Base-by-base conservation (phyloP, 768 basidiomycete species). In the Lyophyllum decastes region DNA sequence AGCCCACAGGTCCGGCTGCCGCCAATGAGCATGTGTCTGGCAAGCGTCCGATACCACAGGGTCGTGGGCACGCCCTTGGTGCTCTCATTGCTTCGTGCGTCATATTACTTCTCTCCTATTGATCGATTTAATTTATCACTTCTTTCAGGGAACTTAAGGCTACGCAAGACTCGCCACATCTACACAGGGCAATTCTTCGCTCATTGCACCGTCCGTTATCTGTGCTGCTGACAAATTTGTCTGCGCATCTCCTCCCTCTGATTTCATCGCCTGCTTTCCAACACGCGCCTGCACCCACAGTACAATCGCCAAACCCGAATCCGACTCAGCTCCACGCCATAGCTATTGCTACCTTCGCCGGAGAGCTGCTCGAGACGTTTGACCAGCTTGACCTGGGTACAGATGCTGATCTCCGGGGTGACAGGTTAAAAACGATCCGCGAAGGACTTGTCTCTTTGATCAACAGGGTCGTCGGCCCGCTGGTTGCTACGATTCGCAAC, bases 181-280 rank as follows among this genome's bases (percentile, higher is more conserved):
- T 93, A 17, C 77, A 84, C 64, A 82, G 83, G 57, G 90, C 90
- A 25, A 83, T 90, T 54, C 67, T 92, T 40, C 85, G 92, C 52
- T 83, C 84, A 33, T 78, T 93, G 26, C 90, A 90, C 55, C 84
- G 87, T 52, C 91, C 90, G 8, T 73, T 94, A 6, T 90, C 90
- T 7, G 89, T 92, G 24, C 68, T 93, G 40, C 74, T 89, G 62
- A 85, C 77, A 61, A 88, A 88, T 66, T 69, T 93, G 34, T 90
- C 89, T 14, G 78, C 84, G 24, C 79, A 85, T 61, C 78, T 93
- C 33, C 72, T 87, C 1, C 89, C 88, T 7, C 71, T 90, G 19
- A 64, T 92, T 14, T 83, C 88, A 4, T 85, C 90, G 4, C 76
- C 85, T 11, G 72, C 81, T 7, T 89, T 92, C 68, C 76, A 80